Conservation (phyloP, 2,329 filamentous ascomycete species). For the Alternaria novae-zelandiae region DNA sequence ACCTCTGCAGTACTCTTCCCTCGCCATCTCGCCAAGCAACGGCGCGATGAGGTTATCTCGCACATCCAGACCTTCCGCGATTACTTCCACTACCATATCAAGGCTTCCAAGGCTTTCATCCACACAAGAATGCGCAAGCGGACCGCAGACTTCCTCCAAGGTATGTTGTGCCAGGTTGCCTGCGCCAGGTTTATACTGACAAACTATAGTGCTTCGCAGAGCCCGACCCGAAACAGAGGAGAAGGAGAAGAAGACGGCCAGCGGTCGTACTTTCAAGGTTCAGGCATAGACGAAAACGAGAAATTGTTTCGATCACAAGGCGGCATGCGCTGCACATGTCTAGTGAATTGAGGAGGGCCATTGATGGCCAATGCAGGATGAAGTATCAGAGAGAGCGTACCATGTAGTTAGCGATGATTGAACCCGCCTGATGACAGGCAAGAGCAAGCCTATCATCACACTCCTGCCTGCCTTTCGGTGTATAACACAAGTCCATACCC, state of each 20-base stretch:
- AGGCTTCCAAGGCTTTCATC: constrained; percentile 98
- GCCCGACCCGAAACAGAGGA: constrained; percentile 95
- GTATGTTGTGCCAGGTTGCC: constrained; percentile 56
- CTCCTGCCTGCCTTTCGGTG: not conserved
- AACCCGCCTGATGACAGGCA: not conserved
- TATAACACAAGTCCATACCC: not conserved
- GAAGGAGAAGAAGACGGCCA: constrained; percentile 97
- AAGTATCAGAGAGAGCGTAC: not conserved
- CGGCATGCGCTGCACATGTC: not conserved
- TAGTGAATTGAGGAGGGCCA: not conserved
- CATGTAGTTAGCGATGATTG: not conserved
- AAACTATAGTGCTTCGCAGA: constrained; percentile 79
- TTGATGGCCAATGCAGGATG: not conserved
- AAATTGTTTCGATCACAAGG: not conserved
- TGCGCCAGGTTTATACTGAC: constrained; percentile 42
- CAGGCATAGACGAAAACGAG: constrained; percentile 49
- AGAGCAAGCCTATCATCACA: not conserved
- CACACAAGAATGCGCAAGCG: constrained; percentile 97
- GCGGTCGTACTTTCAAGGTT: constrained; percentile 85
- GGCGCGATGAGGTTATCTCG: constrained; percentile 93
- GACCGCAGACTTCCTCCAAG: constrained; percentile 97
- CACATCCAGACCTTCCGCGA: constrained; percentile 99
- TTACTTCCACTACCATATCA: constrained; percentile 99
- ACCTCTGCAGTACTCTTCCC: constrained; percentile 80
- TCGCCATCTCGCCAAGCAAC: constrained; percentile 86